Evolutionary conservation across 1,284 basidiomycete species (phyloP), one percentile per base, ranked within the genome.

Genomic region (Fereydounia khargensis): DNA sequence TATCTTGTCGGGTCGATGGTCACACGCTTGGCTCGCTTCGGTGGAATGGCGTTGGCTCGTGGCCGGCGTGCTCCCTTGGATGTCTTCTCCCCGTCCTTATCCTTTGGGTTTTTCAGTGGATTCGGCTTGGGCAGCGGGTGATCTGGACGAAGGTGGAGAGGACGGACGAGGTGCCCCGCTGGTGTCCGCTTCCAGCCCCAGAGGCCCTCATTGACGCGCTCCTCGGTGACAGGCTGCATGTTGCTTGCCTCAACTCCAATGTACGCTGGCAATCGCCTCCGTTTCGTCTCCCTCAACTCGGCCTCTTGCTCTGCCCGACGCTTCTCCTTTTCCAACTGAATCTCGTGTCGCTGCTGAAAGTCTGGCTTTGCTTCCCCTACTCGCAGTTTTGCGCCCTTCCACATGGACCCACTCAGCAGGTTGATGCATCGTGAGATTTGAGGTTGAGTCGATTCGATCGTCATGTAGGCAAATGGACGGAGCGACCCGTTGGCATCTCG

Each of bases 111-210:
- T 31, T 1, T 41, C 13, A 35, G 33, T 16, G 27, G 27, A 14
- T 28, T 22, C 7, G 68, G 67, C 11, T 34, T 35, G 0, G 69
- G 57, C 25, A 73, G 23, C 3, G 67, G 70, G 19, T 57, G 63
- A 3, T 45, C 30, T 8, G 67, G 70, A 19, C 70, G 59, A 53
- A 73, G 59, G 27, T 60, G 59, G 44, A 73, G 30, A n/a, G 70
- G 70, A 21, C 70, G 57, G 23, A 73, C 39, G 6, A 73, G 46
- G 16, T 72, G 67, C 24, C 65, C 65, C 18, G 66, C 63, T 2
- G 69, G 67, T 28, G 67, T 71, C 21, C 44, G 47, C 27, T 72
- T 69, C 70, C 70, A 73, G n/a, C 70, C 70, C 70, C 70, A 70
- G 36, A 42, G 14, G 0, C 60, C 68, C 6, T 35, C 51, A 10